Evolutionary conservation across 1,284 basidiomycete species (phyloP), one percentile per base, ranked within the genome.

Genomic region (Marasmius oreades): DNA sequence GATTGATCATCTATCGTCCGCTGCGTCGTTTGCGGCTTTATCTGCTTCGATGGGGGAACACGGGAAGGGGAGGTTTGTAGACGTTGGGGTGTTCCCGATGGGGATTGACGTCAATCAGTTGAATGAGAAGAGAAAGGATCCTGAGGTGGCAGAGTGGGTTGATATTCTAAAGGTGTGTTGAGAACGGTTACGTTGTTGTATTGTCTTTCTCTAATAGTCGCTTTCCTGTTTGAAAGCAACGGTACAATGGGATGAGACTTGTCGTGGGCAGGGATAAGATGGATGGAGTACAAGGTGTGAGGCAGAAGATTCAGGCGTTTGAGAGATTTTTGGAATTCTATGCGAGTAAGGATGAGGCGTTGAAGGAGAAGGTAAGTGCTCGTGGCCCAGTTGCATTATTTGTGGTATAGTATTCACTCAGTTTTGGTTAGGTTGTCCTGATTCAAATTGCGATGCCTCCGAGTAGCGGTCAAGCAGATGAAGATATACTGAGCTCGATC

Each of bases 181-280:
- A n/a, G n/a, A n/a, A n/a, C n/a, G n/a, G n/a, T n/a, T n/a, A n/a
- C n/a, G n/a, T n/a, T n/a, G n/a, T n/a, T n/a, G n/a, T n/a, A n/a
- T n/a, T n/a, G n/a, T n/a, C n/a, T n/a, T n/a, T n/a, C n/a, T n/a
- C n/a, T n/a, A n/a, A n/a, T n/a, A n/a, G n/a, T n/a, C n/a, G n/a
- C n/a, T n/a, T n/a, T n/a, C n/a, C n/a, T 31, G 28, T 31, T 31
- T 10, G 28, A 31, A 80, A 79, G 47, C 87, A 92, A 69, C 84
- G 92, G 4, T 95, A 94, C 65, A 78, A 82, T 0, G 92, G 90
- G 2, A 89, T 91, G 81, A 90, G 89, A 72, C 78, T 94, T 66
- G 82, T 94, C 54, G 93, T 95, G 1, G 93, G 91, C 0, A 77
- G 93, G 6, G 93, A 95, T 70, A 94, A 95, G 72, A 79, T 95